A percentile compares a stretch with the other conserved stretches of the same genome.
phyloP scores from a whole-genome alignment of 257 asterid species.

The Fraxinus anomala region DNA sequence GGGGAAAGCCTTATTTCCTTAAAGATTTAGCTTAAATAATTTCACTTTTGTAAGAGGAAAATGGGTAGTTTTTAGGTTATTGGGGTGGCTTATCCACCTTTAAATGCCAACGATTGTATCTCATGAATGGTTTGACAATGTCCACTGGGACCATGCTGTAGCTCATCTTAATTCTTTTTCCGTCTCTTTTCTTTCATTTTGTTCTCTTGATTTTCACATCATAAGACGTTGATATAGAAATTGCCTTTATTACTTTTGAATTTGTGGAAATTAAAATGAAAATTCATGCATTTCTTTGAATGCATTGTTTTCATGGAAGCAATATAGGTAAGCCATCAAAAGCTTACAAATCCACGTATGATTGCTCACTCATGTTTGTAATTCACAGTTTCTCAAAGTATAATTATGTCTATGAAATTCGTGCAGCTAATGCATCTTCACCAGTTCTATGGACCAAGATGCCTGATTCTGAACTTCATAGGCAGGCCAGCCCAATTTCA shows the following conservation, averaged over 20 bases:
- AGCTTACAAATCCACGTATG: neutral
- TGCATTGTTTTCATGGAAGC: neutral
- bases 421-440: conserved; percentile 43
- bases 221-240: neutral
- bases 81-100: neutral
- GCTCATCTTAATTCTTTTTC: conserved; percentile 9
- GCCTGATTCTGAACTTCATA: conserved; percentile 40
- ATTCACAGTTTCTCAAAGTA: conserved; percentile 29
- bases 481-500: conserved; percentile 40
- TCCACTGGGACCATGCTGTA: conserved; percentile 4
- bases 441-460: conserved; percentile 45
- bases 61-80: neutral
- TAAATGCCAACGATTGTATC: neutral
- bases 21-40: neutral
- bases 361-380: neutral
- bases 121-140: neutral
- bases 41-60: neutral
- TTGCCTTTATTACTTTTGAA: neutral
- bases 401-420: conserved; percentile 36
- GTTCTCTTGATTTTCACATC: neutral
- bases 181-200: neutral
- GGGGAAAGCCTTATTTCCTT: neutral
- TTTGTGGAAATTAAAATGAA: conserved; percentile 3
- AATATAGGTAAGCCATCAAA: neutral
- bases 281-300: neutral